Base-by-base conservation (phyloP, 352 stramenopile species). In the Globisporangium perplexum region DNA sequence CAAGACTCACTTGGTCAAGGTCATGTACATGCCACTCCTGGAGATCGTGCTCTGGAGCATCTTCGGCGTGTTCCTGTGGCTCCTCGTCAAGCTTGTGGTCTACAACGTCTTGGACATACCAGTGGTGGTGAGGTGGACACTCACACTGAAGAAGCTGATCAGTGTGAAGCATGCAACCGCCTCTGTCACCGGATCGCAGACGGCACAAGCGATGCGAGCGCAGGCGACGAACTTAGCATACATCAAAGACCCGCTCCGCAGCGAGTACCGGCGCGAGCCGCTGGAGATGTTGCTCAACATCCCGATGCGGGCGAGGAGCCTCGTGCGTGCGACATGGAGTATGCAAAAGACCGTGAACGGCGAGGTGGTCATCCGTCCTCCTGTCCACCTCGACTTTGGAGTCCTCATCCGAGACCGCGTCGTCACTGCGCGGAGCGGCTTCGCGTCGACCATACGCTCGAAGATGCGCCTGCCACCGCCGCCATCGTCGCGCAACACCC, bases 341-440 rank as follows among this genome's bases (percentile, higher is more conserved):
- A 63, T 63, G 56, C 33, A 63, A 28, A 53, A 58, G 26, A 28
- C 28, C 3, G 33, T 63, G 23, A 42, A 52, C 12, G 50, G 50
- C 4, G 54, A 62, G 35, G 49, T 62, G 11, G n/a, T 41, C 35
- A 39, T 66, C 6, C 48, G 50, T 0, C 54, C 60, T 11, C 44
- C 55, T 3, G 31, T 66, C 30, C 50, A 63, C 1, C 30, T 67
- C 7, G 60, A 67, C 31, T 63, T 60, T 53, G 56, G 50, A 3
- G 55, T 63, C 5, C 54, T 67, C 24, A 50, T 60, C 17, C 39
- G 43, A 15, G 55, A 64, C 15, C 55, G 60, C 14, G 17, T 55
- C 23, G 51, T 60, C 18, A 52, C 51, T 5, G 51, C 49, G 7
- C 55, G 55, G 4, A 52, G 31, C 2, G 58, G 58, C 6, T 65